These are phyloP conservation scores for Dacryopinax spathularia DNA, from an alignment of 768 basidiomycete genomes.

Conservation along the genomic window DNA sequence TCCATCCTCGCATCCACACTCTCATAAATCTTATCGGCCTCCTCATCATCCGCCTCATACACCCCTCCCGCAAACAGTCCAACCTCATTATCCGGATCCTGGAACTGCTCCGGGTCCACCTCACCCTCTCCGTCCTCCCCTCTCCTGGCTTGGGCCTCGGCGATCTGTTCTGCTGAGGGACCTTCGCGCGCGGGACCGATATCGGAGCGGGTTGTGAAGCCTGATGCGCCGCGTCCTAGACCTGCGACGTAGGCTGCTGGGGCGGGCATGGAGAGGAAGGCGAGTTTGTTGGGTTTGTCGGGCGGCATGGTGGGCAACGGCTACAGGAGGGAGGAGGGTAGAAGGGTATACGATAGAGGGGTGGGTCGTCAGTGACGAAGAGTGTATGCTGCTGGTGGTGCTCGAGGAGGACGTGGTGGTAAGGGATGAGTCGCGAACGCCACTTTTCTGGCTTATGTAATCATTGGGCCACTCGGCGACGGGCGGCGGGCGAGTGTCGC, in stretches of 20 bases:
- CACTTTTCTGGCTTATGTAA: neutral
- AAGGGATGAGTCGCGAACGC: neutral
- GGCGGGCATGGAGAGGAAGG: slow-evolving; percentile 81
- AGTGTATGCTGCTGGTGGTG: too few species aligned
- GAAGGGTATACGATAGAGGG: too few species aligned
- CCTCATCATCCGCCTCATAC: slow-evolving; percentile 95
- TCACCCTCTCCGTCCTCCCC: slow-evolving; percentile 87
- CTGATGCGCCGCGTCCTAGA: slow-evolving; percentile 93
- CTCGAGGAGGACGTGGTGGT: neutral
- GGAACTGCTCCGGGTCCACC: slow-evolving; percentile 78
- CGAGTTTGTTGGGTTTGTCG: slow-evolving; percentile 46
- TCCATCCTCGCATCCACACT: slow-evolving; percentile 86
- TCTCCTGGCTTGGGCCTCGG: slow-evolving; percentile 71
- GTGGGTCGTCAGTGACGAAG: too few species aligned
- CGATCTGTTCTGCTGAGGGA: slow-evolving; percentile 79
- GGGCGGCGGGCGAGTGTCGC: too few species aligned
- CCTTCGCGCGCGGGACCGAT: slow-evolving; percentile 96
- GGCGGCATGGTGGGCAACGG: neutral
- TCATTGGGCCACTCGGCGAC: neutral
- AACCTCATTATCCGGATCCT: slow-evolving; percentile 95
- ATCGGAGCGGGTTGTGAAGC: slow-evolving; percentile 96
- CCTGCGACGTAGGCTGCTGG: slow-evolving; percentile 97
- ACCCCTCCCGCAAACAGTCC: slow-evolving; percentile 91
- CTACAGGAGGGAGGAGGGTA: neutral
- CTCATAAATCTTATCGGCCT: slow-evolving; percentile 92